These are phyloP conservation scores for Dendrobium huoshanense DNA, from an alignment of 106 monocot species.

Conservation along the genomic window DNA sequence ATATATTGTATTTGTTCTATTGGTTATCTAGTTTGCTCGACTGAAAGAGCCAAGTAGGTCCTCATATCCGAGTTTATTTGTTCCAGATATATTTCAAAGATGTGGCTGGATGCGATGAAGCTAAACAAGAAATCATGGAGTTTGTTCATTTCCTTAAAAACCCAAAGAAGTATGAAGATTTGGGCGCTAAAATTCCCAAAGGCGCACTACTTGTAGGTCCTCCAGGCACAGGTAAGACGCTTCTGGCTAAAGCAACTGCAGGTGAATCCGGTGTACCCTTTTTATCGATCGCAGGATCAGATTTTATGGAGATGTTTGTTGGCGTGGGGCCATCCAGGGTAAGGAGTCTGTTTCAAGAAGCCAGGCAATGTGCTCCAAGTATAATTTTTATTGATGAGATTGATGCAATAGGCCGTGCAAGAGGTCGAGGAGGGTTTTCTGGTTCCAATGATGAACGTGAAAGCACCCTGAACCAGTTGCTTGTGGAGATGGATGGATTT, in stretches of 20 bases:
- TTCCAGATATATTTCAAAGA: conserved; percentile 85
- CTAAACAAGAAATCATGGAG: conserved; percentile 99
- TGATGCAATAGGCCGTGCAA: conserved; percentile 87
- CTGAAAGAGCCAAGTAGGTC: neutral
- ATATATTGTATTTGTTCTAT: neutral
- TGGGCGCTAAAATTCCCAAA: conserved; percentile 98
- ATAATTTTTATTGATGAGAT: conserved; percentile 95
- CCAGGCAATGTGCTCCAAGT: conserved; percentile 82
- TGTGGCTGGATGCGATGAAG: conserved; percentile 99
- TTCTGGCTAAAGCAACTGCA: conserved; percentile 96
- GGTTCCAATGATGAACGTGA: conserved; percentile 91
- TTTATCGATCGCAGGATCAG: conserved; percentile 95
- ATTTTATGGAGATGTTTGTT: conserved; percentile 99
- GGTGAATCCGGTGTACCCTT: conserved; percentile 97
- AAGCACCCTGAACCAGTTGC: conserved; percentile 82
- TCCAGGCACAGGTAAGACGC: conserved; percentile 97
- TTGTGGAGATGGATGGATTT: conserved; percentile 98
- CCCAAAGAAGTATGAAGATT: conserved; percentile 93
- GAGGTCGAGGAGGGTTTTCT: conserved; percentile 81
- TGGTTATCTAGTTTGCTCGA: neutral
- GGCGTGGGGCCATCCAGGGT: conserved; percentile 96
- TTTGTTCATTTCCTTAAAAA: conserved; percentile 97
- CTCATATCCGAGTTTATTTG: neutral
- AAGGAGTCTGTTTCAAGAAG: conserved; percentile 89
- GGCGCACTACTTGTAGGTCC: conserved; percentile 98